Evolutionary conservation across 176 grass and related monocot genomes (phyloP).

Genomic region (Oryza coarctata): DNA sequence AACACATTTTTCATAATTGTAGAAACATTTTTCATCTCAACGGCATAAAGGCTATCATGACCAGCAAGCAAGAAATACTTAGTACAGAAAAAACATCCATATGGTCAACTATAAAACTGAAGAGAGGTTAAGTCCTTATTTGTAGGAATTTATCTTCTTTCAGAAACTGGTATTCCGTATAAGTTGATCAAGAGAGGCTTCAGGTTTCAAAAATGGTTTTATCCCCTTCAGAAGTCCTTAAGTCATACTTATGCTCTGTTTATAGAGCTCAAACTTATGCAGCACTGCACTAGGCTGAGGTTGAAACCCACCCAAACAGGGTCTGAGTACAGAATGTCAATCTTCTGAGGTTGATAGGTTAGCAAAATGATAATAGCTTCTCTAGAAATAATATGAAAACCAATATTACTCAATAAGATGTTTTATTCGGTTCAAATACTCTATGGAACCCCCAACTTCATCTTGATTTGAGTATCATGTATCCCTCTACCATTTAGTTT

Average conservation of each 20-base stretch:
- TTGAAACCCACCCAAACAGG: background rate
- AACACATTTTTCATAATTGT: slow-evolving; percentile 21
- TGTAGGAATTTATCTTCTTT: background rate
- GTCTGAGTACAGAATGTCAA: background rate
- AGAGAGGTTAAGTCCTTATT: background rate
- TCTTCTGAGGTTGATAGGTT: background rate
- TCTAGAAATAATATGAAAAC: slow-evolving; percentile 8
- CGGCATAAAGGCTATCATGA: slow-evolving; percentile 16
- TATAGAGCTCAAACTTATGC: background rate
- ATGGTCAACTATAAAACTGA: background rate
- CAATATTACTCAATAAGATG: background rate
- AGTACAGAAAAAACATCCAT: slow-evolving; percentile 2
- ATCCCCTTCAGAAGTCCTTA: background rate
- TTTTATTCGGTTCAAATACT: background rate
- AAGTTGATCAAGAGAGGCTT: background rate
- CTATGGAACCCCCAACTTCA: background rate
- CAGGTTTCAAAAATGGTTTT: background rate
- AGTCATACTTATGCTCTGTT: background rate
- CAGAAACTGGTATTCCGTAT: background rate
- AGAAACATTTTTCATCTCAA: slow-evolving; percentile 13
- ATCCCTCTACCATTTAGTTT: background rate
- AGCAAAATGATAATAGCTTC: background rate
- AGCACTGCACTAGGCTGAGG: background rate
- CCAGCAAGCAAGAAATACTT: background rate
- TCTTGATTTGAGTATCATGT: background rate